Percentiles rank a stretch among this genome's conserved stretches.
Conservation (phyloP, 148 eudicot species). For the Drosera capensis region DNA sequence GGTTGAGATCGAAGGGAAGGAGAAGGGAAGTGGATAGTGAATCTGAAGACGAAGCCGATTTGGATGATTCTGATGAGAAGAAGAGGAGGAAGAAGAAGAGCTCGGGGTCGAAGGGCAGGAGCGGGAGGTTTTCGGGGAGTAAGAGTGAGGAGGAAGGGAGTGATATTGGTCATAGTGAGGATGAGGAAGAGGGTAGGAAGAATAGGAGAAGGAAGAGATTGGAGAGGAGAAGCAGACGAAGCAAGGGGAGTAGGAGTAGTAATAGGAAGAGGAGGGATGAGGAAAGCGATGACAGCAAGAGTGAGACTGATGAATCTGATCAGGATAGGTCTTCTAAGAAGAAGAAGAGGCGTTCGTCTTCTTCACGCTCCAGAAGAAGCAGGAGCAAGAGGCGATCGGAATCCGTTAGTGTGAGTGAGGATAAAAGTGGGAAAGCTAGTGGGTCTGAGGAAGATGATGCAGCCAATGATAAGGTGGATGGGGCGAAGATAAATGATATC, state of each 20-base stretch:
- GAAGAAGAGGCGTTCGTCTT: conserved; percentile 12
- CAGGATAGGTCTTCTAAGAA: conserved; percentile 1
- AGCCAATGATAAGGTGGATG: conserved; percentile 10
- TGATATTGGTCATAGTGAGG: conserved; percentile 18
- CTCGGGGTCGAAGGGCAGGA: conserved; percentile 21
- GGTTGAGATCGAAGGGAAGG: conserved; percentile 6
- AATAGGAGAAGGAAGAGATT: conserved; percentile 27
- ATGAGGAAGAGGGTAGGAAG: conserved; percentile 26
- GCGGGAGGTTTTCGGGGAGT: conserved; percentile 25
- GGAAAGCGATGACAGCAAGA: conserved; percentile 4
- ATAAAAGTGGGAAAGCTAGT: conserved; percentile 3
- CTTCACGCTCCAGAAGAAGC: conserved; percentile 19
- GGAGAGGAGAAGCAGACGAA: conserved; percentile 13
- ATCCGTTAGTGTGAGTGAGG: conserved; percentile 13
- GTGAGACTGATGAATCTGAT: background rate
- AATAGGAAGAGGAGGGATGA: conserved; percentile 12
- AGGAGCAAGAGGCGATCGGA: conserved; percentile 25
- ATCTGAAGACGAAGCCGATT: conserved; percentile 15
- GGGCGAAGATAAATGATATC: conserved; percentile 17
- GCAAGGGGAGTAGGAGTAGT: conserved; percentile 14
- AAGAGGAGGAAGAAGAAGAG: conserved; percentile 24
- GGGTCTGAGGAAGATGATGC: conserved; percentile 24
- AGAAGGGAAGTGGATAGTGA: conserved; percentile 6
- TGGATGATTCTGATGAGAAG: conserved; percentile 22
- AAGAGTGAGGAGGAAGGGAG: conserved; percentile 16